Percentiles rank a stretch among this genome's conserved stretches.
Evolutionary conservation across 108 stramenopile species (phyloP).

Genomic region (Nitzschia sp.): DNA sequence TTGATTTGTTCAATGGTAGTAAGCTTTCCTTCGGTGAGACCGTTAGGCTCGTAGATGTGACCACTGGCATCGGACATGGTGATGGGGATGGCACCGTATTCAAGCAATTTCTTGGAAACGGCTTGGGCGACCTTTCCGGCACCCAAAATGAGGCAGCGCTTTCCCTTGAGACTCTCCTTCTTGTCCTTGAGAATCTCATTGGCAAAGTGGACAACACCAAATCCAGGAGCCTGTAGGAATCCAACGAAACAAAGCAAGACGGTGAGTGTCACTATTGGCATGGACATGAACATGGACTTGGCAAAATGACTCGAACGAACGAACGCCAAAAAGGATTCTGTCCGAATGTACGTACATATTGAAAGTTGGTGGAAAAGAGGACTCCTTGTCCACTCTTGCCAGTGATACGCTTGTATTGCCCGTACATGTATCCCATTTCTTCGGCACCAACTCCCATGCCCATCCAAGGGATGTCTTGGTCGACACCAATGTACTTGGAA

Average conservation of each 20-base stretch:
- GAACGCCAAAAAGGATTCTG: background rate
- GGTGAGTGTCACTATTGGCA: background rate
- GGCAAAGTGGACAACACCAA: slow-evolving; percentile 91
- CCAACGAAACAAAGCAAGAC: background rate
- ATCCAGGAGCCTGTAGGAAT: slow-evolving; percentile 84
- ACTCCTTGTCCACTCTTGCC: slow-evolving; percentile 44
- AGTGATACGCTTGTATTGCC: slow-evolving; percentile 97
- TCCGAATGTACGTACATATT: slow-evolving; percentile 29
- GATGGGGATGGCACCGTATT: slow-evolving; percentile 93
- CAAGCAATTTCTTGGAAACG: slow-evolving; percentile 88
- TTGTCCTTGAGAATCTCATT: slow-evolving; percentile 84
- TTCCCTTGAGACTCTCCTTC: slow-evolving; percentile 88
- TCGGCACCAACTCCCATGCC: slow-evolving; percentile 88
- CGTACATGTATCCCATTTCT: slow-evolving; percentile 95
- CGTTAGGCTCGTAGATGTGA: slow-evolving; percentile 93
- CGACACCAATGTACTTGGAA: slow-evolving; percentile 94
- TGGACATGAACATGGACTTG: background rate
- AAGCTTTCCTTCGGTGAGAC: slow-evolving; percentile 86
- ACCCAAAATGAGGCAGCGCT: slow-evolving; percentile 91
- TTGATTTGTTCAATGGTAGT: slow-evolving; percentile 91
- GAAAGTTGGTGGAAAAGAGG: slow-evolving; percentile 48
- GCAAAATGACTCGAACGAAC: too few relatives aligned
- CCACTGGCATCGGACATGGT: slow-evolving; percentile 93
- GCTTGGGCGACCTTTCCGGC: slow-evolving; percentile 91
- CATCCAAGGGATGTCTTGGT: slow-evolving; percentile 88